phyloP scores from a whole-genome alignment of 352 stramenopile species.

The Globisporangium perplexum region DNA sequence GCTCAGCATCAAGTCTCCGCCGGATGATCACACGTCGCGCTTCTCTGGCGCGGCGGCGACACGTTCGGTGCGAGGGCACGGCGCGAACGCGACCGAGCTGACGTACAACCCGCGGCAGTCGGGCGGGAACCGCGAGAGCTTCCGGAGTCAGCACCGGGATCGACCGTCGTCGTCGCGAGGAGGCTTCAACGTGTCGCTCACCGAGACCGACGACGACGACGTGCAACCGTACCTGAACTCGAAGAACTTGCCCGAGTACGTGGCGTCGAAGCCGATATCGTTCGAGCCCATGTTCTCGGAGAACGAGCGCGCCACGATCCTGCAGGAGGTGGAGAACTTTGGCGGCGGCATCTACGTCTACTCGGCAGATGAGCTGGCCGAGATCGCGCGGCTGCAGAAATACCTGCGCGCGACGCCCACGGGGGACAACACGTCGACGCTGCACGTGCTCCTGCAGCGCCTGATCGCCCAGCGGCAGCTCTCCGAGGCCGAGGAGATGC shows the following conservation, averaged over 20 bases:
- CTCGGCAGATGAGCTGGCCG: constrained; percentile 63
- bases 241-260: constrained; percentile 21
- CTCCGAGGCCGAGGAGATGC: constrained; percentile 48
- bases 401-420: constrained; percentile 31
- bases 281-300: constrained; percentile 41
- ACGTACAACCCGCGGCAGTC: constrained; percentile 9
- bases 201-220: constrained; percentile 7
- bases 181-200: neutral
- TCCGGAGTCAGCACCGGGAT: neutral
- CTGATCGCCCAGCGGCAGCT: constrained; percentile 31
- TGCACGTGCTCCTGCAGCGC: constrained; percentile 19
- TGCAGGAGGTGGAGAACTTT: constrained; percentile 64
- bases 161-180: constrained; percentile 5
- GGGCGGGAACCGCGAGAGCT: constrained; percentile 1
- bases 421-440: constrained; percentile 3
- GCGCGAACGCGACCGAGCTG: constrained; percentile 9
- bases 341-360: constrained; percentile 68
- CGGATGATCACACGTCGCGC: neutral
- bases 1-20: constrained; percentile 3
- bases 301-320: constrained; percentile 47
- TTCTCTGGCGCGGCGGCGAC: constrained; percentile 1
- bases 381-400: constrained; percentile 48
- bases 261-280: constrained; percentile 29
- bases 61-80: neutral
- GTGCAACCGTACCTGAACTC: constrained; percentile 1